phyloP scores from a whole-genome alignment of 2,329 filamentous ascomycete genomes.

The Chalaropsis thielavioides region DNA sequence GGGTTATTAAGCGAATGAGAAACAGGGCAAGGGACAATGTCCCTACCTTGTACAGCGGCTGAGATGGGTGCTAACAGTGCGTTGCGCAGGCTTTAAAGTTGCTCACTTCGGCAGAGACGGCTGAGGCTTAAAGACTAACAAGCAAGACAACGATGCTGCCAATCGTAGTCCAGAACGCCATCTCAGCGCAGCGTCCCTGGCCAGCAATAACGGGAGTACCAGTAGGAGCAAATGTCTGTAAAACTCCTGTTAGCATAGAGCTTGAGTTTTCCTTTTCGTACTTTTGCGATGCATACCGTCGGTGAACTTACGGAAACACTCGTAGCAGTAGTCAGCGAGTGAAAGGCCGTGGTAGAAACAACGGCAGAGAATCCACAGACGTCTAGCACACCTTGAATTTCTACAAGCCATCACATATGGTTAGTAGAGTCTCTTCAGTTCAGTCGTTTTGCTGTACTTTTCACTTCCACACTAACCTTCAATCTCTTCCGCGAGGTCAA shows the following conservation, averaged over 20 bases:
- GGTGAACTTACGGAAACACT: neutral
- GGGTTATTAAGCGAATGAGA: no score
- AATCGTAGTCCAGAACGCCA: neutral
- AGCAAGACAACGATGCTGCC: neutral
- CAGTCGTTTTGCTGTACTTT: neutral
- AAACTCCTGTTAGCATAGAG: neutral
- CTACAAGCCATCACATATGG: neutral
- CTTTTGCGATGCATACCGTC: neutral
- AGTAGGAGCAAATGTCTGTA: neutral
- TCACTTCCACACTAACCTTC: neutral
- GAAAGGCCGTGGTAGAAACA: neutral
- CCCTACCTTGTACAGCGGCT: no score
- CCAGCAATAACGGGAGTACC: constrained; percentile 7
- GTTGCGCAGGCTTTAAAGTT: no score
- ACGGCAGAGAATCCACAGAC: constrained; percentile 10
- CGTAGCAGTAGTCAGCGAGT: neutral
- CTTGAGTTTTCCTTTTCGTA: neutral
- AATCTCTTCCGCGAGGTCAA: neutral
- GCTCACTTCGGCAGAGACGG: neutral
- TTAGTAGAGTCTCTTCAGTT: no score
- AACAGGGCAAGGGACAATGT: no score
- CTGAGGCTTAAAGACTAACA: neutral
- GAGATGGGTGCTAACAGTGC: no score
- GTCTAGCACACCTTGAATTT: constrained; percentile 14
- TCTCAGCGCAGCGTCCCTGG: neutral